These are phyloP conservation scores for Gossypium rotundifolium DNA, from an alignment of 345 rosid species.

Conservation along the genomic window DNA sequence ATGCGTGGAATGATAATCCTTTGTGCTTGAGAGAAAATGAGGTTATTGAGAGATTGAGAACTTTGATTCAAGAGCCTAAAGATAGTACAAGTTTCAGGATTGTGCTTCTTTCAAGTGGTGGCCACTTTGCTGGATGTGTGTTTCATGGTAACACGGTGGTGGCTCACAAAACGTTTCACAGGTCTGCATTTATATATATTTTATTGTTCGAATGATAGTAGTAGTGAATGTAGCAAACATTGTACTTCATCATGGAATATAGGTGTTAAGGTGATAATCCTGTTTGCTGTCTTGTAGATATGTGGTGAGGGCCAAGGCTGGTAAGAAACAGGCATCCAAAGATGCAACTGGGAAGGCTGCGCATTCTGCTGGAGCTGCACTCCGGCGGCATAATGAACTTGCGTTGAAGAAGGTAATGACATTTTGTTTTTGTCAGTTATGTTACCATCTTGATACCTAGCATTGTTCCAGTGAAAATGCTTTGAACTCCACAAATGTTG, in stretches of 20 bases:
- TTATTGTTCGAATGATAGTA: background rate
- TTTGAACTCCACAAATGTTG: background rate
- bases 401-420: conserved; percentile 80
- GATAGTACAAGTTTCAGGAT: conserved; percentile 41
- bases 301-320: conserved; percentile 97
- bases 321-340: conserved; percentile 89
- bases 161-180: conserved; percentile 90
- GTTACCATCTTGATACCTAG: background rate
- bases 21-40: conserved; percentile 36
- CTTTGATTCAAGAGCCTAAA: conserved; percentile 36
- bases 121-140: conserved; percentile 85
- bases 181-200: conserved; percentile 30
- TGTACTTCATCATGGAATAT: background rate
- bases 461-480: background rate
- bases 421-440: background rate
- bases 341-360: conserved; percentile 75
- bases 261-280: conserved; percentile 1
- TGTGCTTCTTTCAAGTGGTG: conserved; percentile 86
- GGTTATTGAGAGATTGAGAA: conserved; percentile 56
- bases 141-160: conserved; percentile 69
- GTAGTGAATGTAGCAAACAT: background rate
- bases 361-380: conserved; percentile 96
- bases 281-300: conserved; percentile 45
- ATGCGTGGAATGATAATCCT: conserved; percentile 1
- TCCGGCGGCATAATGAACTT: conserved; percentile 88